phyloP scores from a whole-genome alignment of 1,139 yeast species.

The Hansenula anomala region DNA sequence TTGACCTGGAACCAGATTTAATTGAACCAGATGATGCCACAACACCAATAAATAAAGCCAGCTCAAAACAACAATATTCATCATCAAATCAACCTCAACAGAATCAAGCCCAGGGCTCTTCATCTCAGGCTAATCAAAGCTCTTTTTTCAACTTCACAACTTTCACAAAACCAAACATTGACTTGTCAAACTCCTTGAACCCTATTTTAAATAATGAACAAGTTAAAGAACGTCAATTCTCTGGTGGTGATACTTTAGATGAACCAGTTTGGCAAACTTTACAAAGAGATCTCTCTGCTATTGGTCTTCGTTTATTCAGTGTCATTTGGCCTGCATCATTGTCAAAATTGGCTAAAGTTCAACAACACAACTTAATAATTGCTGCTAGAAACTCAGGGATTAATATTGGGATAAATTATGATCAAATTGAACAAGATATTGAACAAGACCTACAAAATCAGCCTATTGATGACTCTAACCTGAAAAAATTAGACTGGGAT shows the following conservation, averaged over 20 bases:
- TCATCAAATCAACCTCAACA: constrained; percentile 6
- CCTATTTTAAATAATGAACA: constrained; percentile 38
- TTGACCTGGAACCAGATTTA: constrained; percentile 32
- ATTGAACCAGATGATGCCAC: constrained; percentile 19
- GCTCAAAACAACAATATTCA: constrained; percentile 3
- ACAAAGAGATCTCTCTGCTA: constrained; percentile 60
- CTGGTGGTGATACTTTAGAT: constrained; percentile 82
- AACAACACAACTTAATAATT: constrained; percentile 38
- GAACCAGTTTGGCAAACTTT: constrained; percentile 74
- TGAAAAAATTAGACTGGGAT: constrained; percentile 64
- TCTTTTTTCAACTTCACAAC: constrained; percentile 22
- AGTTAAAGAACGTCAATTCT: constrained; percentile 64
- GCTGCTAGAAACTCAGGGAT: constrained; percentile 44
- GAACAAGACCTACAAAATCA: constrained; percentile 20
- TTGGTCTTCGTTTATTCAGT: constrained; percentile 58
- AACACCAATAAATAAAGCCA: constrained; percentile 7
- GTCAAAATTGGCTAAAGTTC: constrained; percentile 37
- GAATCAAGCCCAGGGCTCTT: neutral
- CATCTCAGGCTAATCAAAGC: constrained; percentile 4
- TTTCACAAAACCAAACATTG: constrained; percentile 20
- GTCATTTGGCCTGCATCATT: constrained; percentile 70
- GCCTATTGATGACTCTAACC: constrained; percentile 20
- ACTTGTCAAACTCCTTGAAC: constrained; percentile 17
- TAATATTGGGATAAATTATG: constrained; percentile 32
- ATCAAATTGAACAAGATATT: constrained; percentile 28